Evolutionary conservation across 257 asterid genomes (phyloP).

Genomic region (Gardenia jasminoides): DNA sequence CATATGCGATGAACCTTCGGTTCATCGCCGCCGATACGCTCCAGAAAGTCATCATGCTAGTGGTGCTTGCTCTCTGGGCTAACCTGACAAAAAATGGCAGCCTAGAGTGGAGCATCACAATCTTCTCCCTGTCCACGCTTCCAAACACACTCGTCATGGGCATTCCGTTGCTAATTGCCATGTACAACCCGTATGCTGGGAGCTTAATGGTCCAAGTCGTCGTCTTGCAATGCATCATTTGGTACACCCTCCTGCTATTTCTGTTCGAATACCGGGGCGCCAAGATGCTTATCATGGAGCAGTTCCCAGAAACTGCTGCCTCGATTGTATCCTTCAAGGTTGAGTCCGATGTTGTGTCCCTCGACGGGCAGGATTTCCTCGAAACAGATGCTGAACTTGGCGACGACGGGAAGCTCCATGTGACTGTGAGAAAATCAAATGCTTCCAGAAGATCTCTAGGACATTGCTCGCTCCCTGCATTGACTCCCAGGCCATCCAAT

Average conservation of each 20-base stretch:
- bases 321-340: slow-evolving; percentile 85
- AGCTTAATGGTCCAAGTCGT: slow-evolving; percentile 78
- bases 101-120: slow-evolving; percentile 86
- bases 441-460: slow-evolving; percentile 78
- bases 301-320: slow-evolving; percentile 88
- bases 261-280: slow-evolving; percentile 88
- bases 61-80: slow-evolving; percentile 61
- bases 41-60: slow-evolving; percentile 76
- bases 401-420: slow-evolving; percentile 85
- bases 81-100: slow-evolving; percentile 65
- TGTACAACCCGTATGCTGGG: slow-evolving; percentile 75
- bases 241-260: slow-evolving; percentile 81
- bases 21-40: slow-evolving; percentile 88
- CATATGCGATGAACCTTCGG: slow-evolving; percentile 73
- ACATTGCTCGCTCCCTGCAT: slow-evolving; percentile 26
- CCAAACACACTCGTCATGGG: slow-evolving; percentile 97
- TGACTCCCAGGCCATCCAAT: slow-evolving; percentile 53
- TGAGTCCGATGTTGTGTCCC: slow-evolving; percentile 89
- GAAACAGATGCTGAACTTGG: slow-evolving; percentile 91
- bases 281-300: slow-evolving; percentile 76
- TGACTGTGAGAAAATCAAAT: slow-evolving; percentile 74
- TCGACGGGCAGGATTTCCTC: slow-evolving; percentile 90
- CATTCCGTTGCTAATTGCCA: slow-evolving; percentile 75
- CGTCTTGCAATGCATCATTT: slow-evolving; percentile 81
- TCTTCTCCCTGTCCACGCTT: slow-evolving; percentile 75